Evolutionary conservation across 768 basidiomycete species (phyloP).

Genomic region (Russula abietina): DNA sequence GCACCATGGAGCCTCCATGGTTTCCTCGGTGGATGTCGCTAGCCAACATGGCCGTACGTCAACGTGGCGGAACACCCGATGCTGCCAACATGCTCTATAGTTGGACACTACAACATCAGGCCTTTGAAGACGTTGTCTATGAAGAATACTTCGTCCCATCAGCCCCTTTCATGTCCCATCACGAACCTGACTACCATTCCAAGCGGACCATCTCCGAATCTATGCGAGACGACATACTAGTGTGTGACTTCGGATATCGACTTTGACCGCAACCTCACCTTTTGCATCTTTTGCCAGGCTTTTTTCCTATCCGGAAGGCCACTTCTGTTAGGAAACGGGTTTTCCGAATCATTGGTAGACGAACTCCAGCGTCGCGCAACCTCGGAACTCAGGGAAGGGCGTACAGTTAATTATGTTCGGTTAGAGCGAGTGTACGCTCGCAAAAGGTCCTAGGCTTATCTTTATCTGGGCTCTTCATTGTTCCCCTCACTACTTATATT

Average conservation of each 20-base stretch:
- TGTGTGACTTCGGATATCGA: slow-evolving; percentile 25
- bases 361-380: slow-evolving; percentile 47
- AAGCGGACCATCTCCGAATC: slow-evolving; percentile 23
- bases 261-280: neutral
- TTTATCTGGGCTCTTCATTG: neutral
- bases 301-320: slow-evolving; percentile 65
- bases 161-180: slow-evolving; percentile 41
- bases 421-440: slow-evolving; percentile 59
- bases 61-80: slow-evolving; percentile 56
- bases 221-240: slow-evolving; percentile 57
- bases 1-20: slow-evolving; percentile 48
- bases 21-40: slow-evolving; percentile 57
- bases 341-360: slow-evolving; percentile 48
- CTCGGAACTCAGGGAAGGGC: slow-evolving; percentile 46
- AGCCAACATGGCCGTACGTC: slow-evolving; percentile 45
- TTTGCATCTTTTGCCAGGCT: slow-evolving; percentile 36
- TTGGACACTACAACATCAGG: slow-evolving; percentile 50
- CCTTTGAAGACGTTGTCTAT: slow-evolving; percentile 54
- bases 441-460: slow-evolving; percentile 32
- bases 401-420: slow-evolving; percentile 45
- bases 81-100: slow-evolving; percentile 50
- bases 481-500: slow-evolving; percentile 4
- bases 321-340: slow-evolving; percentile 57
- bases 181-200: slow-evolving; percentile 30
- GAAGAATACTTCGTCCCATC: slow-evolving; percentile 59